Evolutionary conservation across 352 stramenopile genomes (phyloP).

Genomic region (Globisporangium sylvaticum): DNA sequence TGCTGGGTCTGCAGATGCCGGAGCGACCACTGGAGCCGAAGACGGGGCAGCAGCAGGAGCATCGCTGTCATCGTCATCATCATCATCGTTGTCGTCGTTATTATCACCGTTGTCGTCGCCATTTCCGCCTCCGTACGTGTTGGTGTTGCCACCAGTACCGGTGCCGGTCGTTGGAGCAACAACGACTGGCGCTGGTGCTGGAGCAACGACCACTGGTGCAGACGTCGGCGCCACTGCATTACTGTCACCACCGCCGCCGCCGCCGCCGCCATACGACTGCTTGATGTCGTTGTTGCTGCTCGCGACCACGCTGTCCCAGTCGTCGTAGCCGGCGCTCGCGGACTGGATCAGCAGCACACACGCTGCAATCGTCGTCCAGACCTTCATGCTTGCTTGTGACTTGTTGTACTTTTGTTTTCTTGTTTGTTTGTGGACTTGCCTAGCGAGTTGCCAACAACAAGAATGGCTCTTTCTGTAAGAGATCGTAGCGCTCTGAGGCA

Average conservation of each 20-base stretch:
- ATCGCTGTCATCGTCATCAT: neutral
- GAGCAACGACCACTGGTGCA: neutral
- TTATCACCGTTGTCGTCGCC: neutral
- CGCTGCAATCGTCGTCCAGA: neutral
- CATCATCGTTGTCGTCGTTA: neutral
- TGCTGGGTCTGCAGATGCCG: neutral
- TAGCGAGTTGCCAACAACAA: neutral
- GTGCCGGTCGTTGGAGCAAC: neutral
- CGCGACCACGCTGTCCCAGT: constrained; percentile 7
- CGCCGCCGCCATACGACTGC: constrained; percentile 1
- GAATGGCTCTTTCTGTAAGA: constrained; percentile 4
- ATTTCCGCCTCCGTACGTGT: neutral
- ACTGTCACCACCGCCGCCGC: neutral
- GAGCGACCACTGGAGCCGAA: neutral
- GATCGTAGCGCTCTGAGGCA: neutral
- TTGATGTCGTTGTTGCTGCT: constrained; percentile 8
- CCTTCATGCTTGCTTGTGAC: neutral
- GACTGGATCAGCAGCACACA: neutral
- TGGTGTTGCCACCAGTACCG: neutral
- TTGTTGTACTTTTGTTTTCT: neutral
- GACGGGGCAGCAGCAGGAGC: no score
- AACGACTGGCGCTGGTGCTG: neutral
- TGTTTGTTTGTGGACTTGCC: neutral
- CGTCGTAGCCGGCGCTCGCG: neutral
- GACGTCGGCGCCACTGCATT: neutral